Evolutionary conservation across 345 rosid species (phyloP).

Genomic region (Euphorbia peplus): DNA sequence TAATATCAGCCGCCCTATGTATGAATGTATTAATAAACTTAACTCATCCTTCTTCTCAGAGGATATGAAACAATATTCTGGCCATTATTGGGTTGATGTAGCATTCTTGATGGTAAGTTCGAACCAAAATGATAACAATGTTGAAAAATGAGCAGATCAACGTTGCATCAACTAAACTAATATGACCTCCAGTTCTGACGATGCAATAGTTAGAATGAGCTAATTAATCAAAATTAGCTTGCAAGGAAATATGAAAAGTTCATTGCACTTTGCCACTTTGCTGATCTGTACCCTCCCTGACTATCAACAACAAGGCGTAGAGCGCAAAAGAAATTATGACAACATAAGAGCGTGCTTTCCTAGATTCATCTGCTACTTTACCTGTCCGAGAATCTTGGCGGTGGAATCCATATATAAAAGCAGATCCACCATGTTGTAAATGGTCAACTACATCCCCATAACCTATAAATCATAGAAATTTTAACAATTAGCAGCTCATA

Average conservation of each 20-base stretch:
- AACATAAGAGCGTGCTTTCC: slow-evolving; percentile 69
- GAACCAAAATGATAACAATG: too few species aligned
- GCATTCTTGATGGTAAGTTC: slow-evolving; percentile 63
- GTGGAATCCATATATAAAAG: slow-evolving; percentile 88
- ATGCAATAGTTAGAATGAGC: not conserved
- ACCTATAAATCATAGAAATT: too few species aligned
- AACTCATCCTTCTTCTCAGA: slow-evolving; percentile 67
- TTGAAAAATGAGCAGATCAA: too few species aligned
- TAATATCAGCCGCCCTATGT: too few species aligned
- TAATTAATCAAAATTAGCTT: slow-evolving; percentile 53
- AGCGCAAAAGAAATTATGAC: slow-evolving; percentile 88
- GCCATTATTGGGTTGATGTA: slow-evolving; percentile 51
- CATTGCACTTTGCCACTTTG: slow-evolving; percentile 92
- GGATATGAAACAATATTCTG: slow-evolving; percentile 55
- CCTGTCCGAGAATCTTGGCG: slow-evolving; percentile 88
- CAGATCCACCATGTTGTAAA: slow-evolving; percentile 51
- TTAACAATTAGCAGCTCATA: too few species aligned
- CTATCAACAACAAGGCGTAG: slow-evolving; percentile 78
- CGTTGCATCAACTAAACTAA: too few species aligned
- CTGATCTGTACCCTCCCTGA: slow-evolving; percentile 75
- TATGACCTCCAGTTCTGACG: too few species aligned
- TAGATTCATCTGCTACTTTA: slow-evolving; percentile 72
- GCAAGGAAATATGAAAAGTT: slow-evolving; percentile 81
- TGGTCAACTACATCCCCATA: slow-evolving; percentile 51
- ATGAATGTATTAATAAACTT: slow-evolving; percentile 9